A percentile compares a stretch with the other conserved stretches of the same genome.
Evolutionary conservation across 176 grass and related monocot species (phyloP).

Genomic region (Aechmea fasciata): DNA sequence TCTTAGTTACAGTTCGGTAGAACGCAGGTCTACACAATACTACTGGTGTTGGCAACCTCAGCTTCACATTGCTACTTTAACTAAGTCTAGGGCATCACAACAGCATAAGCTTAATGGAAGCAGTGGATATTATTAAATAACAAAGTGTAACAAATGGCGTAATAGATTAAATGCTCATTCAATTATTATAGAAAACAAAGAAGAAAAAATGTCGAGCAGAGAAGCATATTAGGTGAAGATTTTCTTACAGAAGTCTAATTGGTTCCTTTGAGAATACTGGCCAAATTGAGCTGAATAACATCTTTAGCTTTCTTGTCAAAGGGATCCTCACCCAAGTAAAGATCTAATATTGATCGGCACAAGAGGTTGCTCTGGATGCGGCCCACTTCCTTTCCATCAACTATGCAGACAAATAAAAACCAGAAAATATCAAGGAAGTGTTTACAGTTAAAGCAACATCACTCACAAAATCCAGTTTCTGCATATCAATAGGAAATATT

Average conservation of each 20-base stretch:
- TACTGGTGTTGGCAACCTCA: too few relatives aligned
- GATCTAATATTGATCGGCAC: constrained; percentile 80
- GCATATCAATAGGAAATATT: too few relatives aligned
- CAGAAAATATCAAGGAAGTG: too few relatives aligned
- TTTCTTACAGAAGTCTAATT: background rate
- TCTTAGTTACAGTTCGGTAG: too few relatives aligned
- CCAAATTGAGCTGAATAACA: constrained; percentile 51
- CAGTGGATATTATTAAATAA: too few relatives aligned
- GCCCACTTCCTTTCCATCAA: constrained; percentile 56
- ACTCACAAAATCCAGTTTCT: too few relatives aligned
- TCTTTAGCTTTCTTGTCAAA: constrained; percentile 69
- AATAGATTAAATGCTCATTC: background rate
- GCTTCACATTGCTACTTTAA: too few relatives aligned
- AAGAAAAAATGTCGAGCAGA: background rate
- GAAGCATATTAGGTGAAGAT: background rate
- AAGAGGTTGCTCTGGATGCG: constrained; percentile 76
- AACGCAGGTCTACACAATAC: too few relatives aligned
- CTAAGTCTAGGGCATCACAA: too few relatives aligned
- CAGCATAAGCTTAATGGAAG: too few relatives aligned
- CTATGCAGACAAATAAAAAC: constrained; percentile 18
- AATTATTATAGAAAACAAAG: background rate
- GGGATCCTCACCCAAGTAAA: constrained; percentile 82
- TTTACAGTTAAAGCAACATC: too few relatives aligned
- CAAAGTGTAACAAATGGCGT: too few relatives aligned
- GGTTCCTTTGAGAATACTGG: constrained; percentile 26